Evolutionary conservation across 768 basidiomycete genomes (phyloP).

Genomic region (Xerocomellus chrysenteron): DNA sequence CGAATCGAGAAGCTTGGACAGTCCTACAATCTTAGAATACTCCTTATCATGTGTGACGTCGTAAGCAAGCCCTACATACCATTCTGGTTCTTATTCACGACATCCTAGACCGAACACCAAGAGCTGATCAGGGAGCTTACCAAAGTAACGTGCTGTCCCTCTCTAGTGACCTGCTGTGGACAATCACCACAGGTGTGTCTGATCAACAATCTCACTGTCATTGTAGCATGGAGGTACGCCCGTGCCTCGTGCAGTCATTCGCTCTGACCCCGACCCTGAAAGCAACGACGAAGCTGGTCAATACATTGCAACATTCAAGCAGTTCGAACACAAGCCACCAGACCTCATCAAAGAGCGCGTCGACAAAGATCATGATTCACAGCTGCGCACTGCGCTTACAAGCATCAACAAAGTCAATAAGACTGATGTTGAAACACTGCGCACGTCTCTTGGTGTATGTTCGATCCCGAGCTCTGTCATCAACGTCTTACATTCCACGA

Average conservation of each 20-base stretch:
- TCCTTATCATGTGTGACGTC: constrained; percentile 89
- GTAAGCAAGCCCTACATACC: constrained; percentile 47
- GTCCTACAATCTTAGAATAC: constrained; percentile 78
- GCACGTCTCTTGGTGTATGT: constrained; percentile 88
- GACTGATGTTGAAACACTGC: constrained; percentile 92
- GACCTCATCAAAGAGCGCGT: constrained; percentile 92
- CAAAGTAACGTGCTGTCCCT: constrained; percentile 48
- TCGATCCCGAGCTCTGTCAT: neutral
- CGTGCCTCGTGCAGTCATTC: constrained; percentile 2
- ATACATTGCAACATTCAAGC: constrained; percentile 89
- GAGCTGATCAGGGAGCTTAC: constrained; percentile 91
- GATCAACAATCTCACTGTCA: constrained; percentile 89
- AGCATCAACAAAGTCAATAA: constrained; percentile 94
- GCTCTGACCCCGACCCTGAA: constrained; percentile 1
- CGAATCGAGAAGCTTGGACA: constrained; percentile 85
- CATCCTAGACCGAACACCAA: constrained; percentile 79
- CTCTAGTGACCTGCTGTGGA: constrained; percentile 3
- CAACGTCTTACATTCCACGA: constrained; percentile 2
- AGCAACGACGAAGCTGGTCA: constrained; percentile 91
- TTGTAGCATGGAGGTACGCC: constrained; percentile 87
- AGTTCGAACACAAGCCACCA: constrained; percentile 91
- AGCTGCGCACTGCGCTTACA: constrained; percentile 81
- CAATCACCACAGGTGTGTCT: constrained; percentile 61
- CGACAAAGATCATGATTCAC: constrained; percentile 83
- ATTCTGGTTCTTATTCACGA: neutral